phyloP scores from a whole-genome alignment of 2,329 filamentous ascomycete genomes.

The Fusarium sacchari region DNA sequence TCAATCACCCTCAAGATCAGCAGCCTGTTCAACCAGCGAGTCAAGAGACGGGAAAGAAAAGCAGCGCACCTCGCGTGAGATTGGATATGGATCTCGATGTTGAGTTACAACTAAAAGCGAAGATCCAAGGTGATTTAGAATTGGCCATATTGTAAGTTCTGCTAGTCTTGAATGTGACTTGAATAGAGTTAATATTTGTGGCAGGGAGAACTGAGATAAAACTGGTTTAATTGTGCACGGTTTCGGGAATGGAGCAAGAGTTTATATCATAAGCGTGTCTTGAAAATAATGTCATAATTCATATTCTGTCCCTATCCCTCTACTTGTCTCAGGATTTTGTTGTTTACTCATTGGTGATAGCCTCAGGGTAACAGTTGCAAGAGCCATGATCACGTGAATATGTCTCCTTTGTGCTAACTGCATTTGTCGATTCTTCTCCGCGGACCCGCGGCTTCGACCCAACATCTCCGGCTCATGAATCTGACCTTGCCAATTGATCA shows the following conservation, averaged over 20 bases:
- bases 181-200: rapidly evolving
- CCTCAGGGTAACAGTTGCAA: too few species aligned
- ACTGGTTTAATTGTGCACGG: rapidly evolving
- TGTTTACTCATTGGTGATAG: neutral
- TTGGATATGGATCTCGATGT: conserved; percentile 27
- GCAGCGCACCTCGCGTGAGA: conserved; percentile 16
- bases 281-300: rapidly evolving
- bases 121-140: conserved; percentile 23
- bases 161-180: rapidly evolving
- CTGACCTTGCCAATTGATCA: neutral
- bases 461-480: neutral
- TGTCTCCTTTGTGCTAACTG: neutral
- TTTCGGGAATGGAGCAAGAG: neutral
- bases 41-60: conserved; percentile 7
- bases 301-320: neutral
- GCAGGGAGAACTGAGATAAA: neutral
- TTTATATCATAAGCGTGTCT: rapidly evolving
- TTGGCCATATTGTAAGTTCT: conserved; percentile 13
- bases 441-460: neutral
- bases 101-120: conserved; percentile 23
- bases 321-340: neutral
- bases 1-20: neutral
- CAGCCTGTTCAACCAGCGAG: neutral
- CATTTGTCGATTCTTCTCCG: neutral
- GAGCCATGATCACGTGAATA: neutral